phyloP scores from a whole-genome alignment of 768 basidiomycete genomes.

The Leccinum uliginosum region DNA sequence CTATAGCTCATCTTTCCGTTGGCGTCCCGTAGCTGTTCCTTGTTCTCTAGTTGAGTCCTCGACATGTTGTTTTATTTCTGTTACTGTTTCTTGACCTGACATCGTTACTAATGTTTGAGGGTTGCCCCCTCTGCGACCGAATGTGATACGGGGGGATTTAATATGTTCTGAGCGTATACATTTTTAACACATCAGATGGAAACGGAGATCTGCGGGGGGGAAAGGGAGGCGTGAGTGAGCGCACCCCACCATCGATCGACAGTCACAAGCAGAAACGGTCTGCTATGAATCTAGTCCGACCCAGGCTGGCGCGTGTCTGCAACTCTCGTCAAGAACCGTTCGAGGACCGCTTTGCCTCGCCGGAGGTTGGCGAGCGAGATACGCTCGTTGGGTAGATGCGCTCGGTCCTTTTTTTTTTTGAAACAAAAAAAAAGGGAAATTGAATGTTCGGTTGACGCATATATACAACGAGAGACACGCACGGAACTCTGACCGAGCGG shows the following conservation, averaged over 20 bases:
- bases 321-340: slow-evolving; percentile 63
- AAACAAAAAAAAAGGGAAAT: no score
- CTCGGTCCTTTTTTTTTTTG: slow-evolving; percentile 64
- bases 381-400: slow-evolving; percentile 90
- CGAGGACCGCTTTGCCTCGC: slow-evolving; percentile 71
- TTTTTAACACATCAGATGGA: neutral
- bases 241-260: neutral
- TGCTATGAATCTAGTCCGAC: neutral
- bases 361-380: slow-evolving; percentile 81
- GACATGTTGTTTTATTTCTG: no score
- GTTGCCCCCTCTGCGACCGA: neutral
- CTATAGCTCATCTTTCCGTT: neutral
- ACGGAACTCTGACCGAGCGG: slow-evolving; percentile 93
- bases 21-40: neutral
- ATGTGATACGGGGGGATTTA: neutral
- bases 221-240: neutral
- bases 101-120: no score
- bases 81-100: no score
- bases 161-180: neutral
- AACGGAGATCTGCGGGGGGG: neutral
- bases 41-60: neutral
- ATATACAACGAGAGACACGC: slow-evolving; percentile 24
- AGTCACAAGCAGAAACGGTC: neutral
- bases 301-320: slow-evolving; percentile 26
- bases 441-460: neutral